A percentile compares a stretch with the other conserved stretches of the same genome.
These are phyloP conservation scores for Apophysomyces elegans DNA, from an alignment of 371 early-diverging fungal genomes.

Conservation along the genomic window DNA sequence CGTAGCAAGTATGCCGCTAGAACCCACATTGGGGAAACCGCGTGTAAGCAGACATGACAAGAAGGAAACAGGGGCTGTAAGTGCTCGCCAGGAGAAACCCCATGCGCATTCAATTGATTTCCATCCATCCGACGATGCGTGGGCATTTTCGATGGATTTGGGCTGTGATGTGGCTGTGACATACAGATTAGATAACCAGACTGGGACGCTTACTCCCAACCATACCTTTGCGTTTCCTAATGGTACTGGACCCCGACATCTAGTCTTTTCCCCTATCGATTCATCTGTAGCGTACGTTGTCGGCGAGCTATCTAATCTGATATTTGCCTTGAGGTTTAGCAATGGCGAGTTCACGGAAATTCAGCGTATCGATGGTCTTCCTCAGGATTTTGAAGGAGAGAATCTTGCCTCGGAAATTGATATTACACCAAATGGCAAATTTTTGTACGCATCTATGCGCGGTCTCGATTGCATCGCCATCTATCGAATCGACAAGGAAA, in stretches of 20 bases:
- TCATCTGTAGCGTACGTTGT: slow-evolving; percentile 39
- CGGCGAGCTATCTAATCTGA: slow-evolving; percentile 38
- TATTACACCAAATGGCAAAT: slow-evolving; percentile 40
- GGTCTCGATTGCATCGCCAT: slow-evolving; percentile 43
- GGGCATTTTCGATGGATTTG: slow-evolving; percentile 26
- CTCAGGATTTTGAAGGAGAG: slow-evolving; percentile 31
- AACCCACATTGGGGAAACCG: slow-evolving; percentile 7
- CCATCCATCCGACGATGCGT: slow-evolving; percentile 17
- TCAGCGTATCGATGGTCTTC: slow-evolving; percentile 36
- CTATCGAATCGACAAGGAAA: slow-evolving; percentile 32
- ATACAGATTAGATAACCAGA: slow-evolving; percentile 26
- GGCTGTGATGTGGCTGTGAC: slow-evolving; percentile 36
- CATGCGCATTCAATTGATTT: slow-evolving; percentile 49
- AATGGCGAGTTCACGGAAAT: slow-evolving; percentile 36
- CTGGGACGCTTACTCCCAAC: slow-evolving; percentile 16
- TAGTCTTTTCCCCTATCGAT: slow-evolving; percentile 38
- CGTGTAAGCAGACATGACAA: slow-evolving; percentile 17
- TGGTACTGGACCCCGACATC: slow-evolving; percentile 53
- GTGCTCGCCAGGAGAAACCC: slow-evolving; percentile 47
- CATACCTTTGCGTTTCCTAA: slow-evolving; percentile 34
- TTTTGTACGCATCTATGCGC: slow-evolving; percentile 46
- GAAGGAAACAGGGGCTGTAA: slow-evolving; percentile 24
- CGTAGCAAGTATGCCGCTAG: slow-evolving; percentile 29
- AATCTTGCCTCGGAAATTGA: slow-evolving; percentile 45
- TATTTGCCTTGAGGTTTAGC: slow-evolving; percentile 42